Base-by-base conservation (phyloP, 768 basidiomycete species). In the Dendrothele bispora region DNA sequence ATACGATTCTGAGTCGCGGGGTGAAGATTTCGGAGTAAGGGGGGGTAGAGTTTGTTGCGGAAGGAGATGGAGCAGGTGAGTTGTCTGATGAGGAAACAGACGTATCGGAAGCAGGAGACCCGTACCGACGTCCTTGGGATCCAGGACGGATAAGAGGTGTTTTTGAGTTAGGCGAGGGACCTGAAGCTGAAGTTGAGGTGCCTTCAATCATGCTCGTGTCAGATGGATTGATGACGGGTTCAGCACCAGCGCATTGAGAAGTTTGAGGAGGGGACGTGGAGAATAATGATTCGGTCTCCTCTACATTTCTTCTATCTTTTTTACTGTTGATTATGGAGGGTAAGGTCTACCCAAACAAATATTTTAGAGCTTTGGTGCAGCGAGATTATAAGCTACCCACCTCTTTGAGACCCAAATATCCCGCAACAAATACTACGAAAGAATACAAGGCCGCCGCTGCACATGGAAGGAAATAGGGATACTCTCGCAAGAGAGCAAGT, bases 381-480 rank as follows among this genome's bases (percentile, higher is more conserved):
- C 35, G 20, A 42, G 42, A 12, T 55, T n/a, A 21, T 21, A 39
- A 2, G 35, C 17, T 42, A 43, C 52, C 20, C 40, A 59, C 69
- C 55, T 71, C 68, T 48, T 61, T 54, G 17, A 71, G 48, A 4
- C 52, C 48, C 7, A 60, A 15, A n/a, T 53, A 48, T 4, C 55
- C 58, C 4, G 61, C 10, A 1, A 61, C 1, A 44, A 65, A 59
- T 10, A 55, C 52, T 17, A 54, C 15, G 8, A 62, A 35, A 11
- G 63, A 42, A n/a, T 64, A 53, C 1, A 43, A 12, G 0, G 62
- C 65, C 7, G 66, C 58, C 3, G 60, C 55, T 6, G 55, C 43
- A 52, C 71, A 71, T 25, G 69, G 67, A 34, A 71, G 60, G 29
- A 72, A 63, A 50, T 70, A 72, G 2, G 70, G 67, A 53, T 72